phyloP scores from a whole-genome alignment of 1,284 basidiomycete species.

The Leccinum pachyderme region DNA sequence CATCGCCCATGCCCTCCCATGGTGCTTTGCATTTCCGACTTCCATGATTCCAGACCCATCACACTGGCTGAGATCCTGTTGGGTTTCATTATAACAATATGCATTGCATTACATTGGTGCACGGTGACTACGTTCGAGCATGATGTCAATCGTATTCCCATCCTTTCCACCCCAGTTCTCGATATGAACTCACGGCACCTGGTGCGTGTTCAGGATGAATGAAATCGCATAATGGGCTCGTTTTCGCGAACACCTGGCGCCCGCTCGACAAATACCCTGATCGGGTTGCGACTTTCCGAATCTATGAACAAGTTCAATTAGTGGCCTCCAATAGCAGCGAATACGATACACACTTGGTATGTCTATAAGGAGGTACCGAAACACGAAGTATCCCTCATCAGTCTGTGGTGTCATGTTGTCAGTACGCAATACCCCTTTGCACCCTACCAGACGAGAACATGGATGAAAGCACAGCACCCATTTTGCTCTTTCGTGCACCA shows the following conservation, averaged over 20 bases:
- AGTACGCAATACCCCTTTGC: conserved; percentile 10
- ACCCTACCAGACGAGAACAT: conserved; percentile 3
- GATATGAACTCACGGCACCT: conserved; percentile 10
- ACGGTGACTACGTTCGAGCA: conserved; percentile 17
- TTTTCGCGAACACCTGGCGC: conserved; percentile 64
- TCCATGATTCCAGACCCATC: conserved; percentile 8
- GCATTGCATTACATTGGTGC: conserved; percentile 23
- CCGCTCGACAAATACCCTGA: conserved; percentile 71
- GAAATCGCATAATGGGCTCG: conserved; percentile 70
- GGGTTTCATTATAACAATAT: conserved; percentile 25
- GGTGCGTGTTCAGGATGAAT: conserved; percentile 35
- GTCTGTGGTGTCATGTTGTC: conserved; percentile 46
- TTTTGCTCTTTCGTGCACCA: not conserved
- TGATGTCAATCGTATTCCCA: conserved; percentile 7
- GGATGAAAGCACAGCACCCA: conserved; percentile 2
- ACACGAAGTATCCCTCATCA: conserved; percentile 71
- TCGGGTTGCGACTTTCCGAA: conserved; percentile 59
- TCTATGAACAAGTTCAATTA: conserved; percentile 38
- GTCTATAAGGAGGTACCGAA: conserved; percentile 75
- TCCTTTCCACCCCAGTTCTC: conserved; percentile 8
- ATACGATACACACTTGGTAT: conserved; percentile 61
- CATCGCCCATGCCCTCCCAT: conserved; percentile 10
- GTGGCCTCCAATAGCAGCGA: not conserved
- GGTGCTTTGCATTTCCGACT: conserved; percentile 10
- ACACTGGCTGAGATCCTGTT: conserved; percentile 10